Evolutionary conservation across 208 protist species (phyloP).

Genomic region (Phytomonas francai): DNA sequence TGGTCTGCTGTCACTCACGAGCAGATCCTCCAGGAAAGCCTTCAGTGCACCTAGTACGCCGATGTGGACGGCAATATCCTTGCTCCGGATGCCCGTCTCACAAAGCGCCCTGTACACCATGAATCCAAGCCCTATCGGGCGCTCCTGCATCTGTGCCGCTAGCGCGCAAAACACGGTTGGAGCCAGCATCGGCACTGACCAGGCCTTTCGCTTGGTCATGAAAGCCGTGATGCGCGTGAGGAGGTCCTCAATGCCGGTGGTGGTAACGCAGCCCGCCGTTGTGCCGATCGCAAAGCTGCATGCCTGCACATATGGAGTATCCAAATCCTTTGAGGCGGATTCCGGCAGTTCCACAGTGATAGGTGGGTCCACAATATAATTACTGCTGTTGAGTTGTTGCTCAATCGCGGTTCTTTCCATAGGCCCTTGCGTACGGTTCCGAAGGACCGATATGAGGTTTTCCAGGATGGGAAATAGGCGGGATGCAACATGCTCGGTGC

Average conservation of each 20-base stretch:
- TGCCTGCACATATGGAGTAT: slow-evolving; percentile 28
- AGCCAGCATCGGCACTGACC: slow-evolving; percentile 29
- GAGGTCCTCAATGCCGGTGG: slow-evolving; percentile 37
- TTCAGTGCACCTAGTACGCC: slow-evolving; percentile 44
- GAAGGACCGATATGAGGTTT: slow-evolving; percentile 44
- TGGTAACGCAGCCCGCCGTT: slow-evolving; percentile 46
- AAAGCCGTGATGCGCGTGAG: slow-evolving; percentile 32
- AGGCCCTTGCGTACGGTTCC: slow-evolving; percentile 17
- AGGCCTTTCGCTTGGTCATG: slow-evolving; percentile 39
- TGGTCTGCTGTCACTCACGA: slow-evolving; percentile 56
- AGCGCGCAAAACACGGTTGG: slow-evolving; percentile 52
- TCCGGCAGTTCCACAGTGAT: slow-evolving; percentile 29
- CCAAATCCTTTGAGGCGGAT: slow-evolving; percentile 18
- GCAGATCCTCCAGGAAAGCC: slow-evolving; percentile 32
- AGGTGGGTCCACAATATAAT: slow-evolving; percentile 12
- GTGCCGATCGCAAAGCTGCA: slow-evolving; percentile 46
- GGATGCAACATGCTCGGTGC: slow-evolving; percentile 23
- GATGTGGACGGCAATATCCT: slow-evolving; percentile 21
- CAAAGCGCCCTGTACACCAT: slow-evolving; percentile 48
- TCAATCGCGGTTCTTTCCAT: slow-evolving; percentile 13
- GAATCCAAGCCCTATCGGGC: slow-evolving; percentile 56
- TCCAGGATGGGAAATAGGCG: slow-evolving; percentile 41
- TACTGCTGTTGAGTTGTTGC: slow-evolving; percentile 12
- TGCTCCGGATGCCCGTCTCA: slow-evolving; percentile 18
- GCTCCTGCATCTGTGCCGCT: slow-evolving; percentile 40